A percentile compares a stretch with the other conserved stretches of the same genome.
phyloP scores from a whole-genome alignment of 805 yeast species.

The Metschnikowia continentalis region DNA sequence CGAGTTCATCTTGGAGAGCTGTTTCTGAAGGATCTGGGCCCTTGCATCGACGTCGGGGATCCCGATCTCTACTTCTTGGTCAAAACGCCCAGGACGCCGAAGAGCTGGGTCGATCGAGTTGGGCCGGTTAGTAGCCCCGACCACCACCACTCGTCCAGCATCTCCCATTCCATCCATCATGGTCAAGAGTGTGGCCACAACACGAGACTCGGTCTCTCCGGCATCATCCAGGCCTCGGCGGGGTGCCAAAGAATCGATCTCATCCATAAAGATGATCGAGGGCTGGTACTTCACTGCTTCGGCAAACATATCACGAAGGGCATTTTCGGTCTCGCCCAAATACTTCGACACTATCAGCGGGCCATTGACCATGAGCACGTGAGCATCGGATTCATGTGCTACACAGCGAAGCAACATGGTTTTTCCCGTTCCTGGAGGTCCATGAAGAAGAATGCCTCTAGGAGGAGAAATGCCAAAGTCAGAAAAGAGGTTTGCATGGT shows the following conservation, averaged over 20 bases:
- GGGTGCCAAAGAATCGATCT: conserved; percentile 89
- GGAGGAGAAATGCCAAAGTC: conserved; percentile 92
- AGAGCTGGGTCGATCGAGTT: conserved; percentile 66
- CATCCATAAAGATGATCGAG: conserved; percentile 83
- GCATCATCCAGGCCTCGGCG: conserved; percentile 77
- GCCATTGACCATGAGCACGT: conserved; percentile 80
- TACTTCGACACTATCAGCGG: conserved; percentile 91
- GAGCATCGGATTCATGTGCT: conserved; percentile 76
- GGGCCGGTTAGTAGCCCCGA: conserved; percentile 73
- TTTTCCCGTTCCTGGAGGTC: conserved; percentile 97
- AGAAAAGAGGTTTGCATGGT: conserved; percentile 68
- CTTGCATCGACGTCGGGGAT: conserved; percentile 87
- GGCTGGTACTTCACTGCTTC: conserved; percentile 90
- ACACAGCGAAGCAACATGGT: conserved; percentile 82
- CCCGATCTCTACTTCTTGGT: conserved; percentile 84
- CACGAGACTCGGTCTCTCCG: conserved; percentile 86
- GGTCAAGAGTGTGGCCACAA: conserved; percentile 83
- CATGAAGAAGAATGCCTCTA: conserved; percentile 87
- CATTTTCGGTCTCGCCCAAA: conserved; percentile 88
- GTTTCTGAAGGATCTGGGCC: conserved; percentile 62
- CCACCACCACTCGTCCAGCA: conserved; percentile 59
- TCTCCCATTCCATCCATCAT: conserved; percentile 76
- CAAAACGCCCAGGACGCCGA: conserved; percentile 84
- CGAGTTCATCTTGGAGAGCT: conserved; percentile 49
- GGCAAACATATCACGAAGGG: conserved; percentile 72